Base-by-base conservation (phyloP, 2,329 filamentous ascomycete species). In the Aspergillus versicolor region DNA sequence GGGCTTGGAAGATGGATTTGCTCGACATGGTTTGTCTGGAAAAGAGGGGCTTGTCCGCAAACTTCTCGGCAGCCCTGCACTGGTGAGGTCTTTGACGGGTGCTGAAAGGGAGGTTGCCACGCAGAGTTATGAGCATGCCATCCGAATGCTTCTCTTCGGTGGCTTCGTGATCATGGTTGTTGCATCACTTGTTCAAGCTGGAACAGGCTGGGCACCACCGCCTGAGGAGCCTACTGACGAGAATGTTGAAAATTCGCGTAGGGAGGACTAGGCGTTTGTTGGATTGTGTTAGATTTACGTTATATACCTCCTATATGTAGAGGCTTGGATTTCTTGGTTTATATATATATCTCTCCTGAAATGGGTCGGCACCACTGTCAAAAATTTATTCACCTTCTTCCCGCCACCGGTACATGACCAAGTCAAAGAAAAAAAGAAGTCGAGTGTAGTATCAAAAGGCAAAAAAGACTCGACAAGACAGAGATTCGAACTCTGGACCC, bases 1-100 rank as follows among this genome's bases (percentile, higher is more conserved):
- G 2, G 76, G 78, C 0, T 77, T 93, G 2, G 76, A 79, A n/a
- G 65, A 73, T 0, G 84, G 85, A 0, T 91, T 91, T 62, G 69
- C 72, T 4, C 68, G 79, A 5, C 73, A 72, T 46, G 74, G 73
- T 0, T 72, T 59, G 42, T 77, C 57, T n/a, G 70, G 52, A 59
- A 75, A 58, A 40, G 75, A 62, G 21, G 75, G 79, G 1, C 69
- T 88, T 17, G 76, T 86, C 2, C 74, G 81, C n/a, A 76, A 76
- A 50, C 70, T 88, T 12, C 65, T 87, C 9, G 85, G 85, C 0
- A 85, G 82, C 62, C 85, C 85, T 2, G 83, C 80, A 1, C 67
- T 84, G 13, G 84, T 86, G 0, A 70, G 73, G 30, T 67, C 65
- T 11, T 63, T 88, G 43, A 61, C 73, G 0, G 84, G 83, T 0